Conservation (phyloP, 2,329 filamentous ascomycete species). For the Trematosphaeria pertusa region DNA sequence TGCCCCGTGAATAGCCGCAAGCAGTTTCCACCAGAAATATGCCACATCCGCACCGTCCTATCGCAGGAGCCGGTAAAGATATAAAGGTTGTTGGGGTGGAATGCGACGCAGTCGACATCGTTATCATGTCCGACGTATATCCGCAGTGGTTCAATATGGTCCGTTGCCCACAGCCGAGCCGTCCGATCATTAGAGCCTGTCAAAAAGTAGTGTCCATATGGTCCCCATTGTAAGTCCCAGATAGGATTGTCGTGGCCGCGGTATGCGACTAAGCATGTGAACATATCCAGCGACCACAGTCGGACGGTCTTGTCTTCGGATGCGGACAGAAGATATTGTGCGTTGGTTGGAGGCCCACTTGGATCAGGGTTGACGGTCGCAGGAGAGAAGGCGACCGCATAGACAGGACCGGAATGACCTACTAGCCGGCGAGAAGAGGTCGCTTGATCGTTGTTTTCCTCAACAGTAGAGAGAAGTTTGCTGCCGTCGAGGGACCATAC, state of each 20-base stretch:
- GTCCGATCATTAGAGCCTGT: constrained; percentile 89
- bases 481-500: constrained; percentile 92
- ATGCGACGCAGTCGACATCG: constrained; percentile 87
- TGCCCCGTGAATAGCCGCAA: constrained; percentile 94
- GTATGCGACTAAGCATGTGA: constrained; percentile 92
- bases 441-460: constrained; percentile 64
- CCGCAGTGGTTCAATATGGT: constrained; percentile 87
- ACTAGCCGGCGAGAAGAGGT: constrained; percentile 78
- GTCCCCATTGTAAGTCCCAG: constrained; percentile 87
- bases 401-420: constrained; percentile 89
- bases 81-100: constrained; percentile 94
- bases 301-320: constrained; percentile 88
- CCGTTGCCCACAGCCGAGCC: constrained; percentile 88
- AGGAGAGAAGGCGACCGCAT: constrained; percentile 87
- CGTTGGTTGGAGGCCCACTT: constrained; percentile 61
- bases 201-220: constrained; percentile 93
- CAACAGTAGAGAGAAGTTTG: constrained; percentile 70
- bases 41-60: constrained; percentile 97
- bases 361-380: constrained; percentile 60
- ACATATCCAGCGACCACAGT: constrained; percentile 91
- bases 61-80: constrained; percentile 93
- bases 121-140: constrained; percentile 93
- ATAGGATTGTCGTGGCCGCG: constrained; percentile 91
- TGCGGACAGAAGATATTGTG: constrained; percentile 83
- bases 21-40: constrained; percentile 83